A percentile compares a stretch with the other conserved stretches of the same genome.
These are phyloP conservation scores for Mentha longifolia DNA, from an alignment of 257 asterid genomes.

Conservation along the genomic window DNA sequence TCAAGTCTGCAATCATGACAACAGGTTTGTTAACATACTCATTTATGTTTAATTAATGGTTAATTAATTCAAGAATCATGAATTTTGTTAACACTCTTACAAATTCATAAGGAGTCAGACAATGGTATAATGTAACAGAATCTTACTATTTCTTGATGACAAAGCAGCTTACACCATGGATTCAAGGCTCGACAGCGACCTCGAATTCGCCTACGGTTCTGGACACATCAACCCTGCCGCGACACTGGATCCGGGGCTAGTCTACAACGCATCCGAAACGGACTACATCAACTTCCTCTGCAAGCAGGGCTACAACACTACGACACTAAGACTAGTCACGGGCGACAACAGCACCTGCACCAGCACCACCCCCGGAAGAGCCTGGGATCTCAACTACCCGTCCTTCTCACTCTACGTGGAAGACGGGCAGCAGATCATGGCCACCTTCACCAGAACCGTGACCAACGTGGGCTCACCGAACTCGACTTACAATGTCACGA, in stretches of 20 bases:
- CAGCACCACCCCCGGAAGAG: conserved; percentile 30
- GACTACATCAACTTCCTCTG: conserved; percentile 43
- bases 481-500: conserved; percentile 34
- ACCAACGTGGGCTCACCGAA: conserved; percentile 37
- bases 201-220: conserved; percentile 39
- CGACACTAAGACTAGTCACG: conserved; percentile 30
- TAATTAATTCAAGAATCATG: too few relatives aligned
- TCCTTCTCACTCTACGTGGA: conserved; percentile 38
- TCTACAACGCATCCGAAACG: conserved; percentile 32
- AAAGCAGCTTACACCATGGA: conserved; percentile 39
- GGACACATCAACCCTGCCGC: conserved; percentile 41
- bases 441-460: conserved; percentile 39
- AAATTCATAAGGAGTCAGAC: too few relatives aligned
- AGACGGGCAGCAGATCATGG: conserved; percentile 31
- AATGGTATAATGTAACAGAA: background rate
- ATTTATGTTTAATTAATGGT: too few relatives aligned
- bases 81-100: too few relatives aligned
- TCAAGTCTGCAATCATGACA: conserved; percentile 58
- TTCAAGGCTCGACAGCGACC: conserved; percentile 26
- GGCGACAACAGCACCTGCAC: conserved; percentile 43
- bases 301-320: conserved; percentile 41
- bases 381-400: conserved; percentile 44
- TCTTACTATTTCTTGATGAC: background rate
- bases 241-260: conserved; percentile 41
- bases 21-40: too few relatives aligned